Evolutionary conservation across 1,284 basidiomycete species (phyloP), one percentile per base, ranked within the genome.

Genomic region (Chondrostereum purpureum): DNA sequence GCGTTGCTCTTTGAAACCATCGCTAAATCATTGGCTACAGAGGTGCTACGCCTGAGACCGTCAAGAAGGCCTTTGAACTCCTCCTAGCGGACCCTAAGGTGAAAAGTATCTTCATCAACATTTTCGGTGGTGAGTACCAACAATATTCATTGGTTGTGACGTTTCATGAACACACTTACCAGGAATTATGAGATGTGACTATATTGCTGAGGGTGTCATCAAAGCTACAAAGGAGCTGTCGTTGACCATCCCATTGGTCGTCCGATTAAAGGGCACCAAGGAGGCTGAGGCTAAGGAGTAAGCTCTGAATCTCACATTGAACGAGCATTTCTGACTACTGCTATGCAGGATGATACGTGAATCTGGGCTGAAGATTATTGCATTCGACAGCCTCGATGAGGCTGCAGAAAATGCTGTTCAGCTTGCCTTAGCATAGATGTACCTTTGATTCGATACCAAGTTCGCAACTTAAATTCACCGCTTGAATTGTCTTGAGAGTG

Each of bases 31-130:
- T n/a, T n/a, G n/a, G n/a, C n/a, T n/a, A 8, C 59, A 88, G 92
- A 65, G 92, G 95, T 58, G 96, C 96, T 38, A 98, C 94, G 5
- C 93, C 96, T 24, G 91, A 96, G 58, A 96, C 95, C 8, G 96
- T 99, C 57, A 99, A 99, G 78, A 97, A 95, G 69, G 96, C 96
- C 3, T 99, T 99, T 59, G 93, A 98, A 68, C 88, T 99, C 53
- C 77, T 99, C 34, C 74, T 97, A 36, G 72, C 81, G 48, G 92
- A 97, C 58, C 83, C 86, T 52, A 88, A 92, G 61, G 95, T 99
- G 57, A 94, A 94, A 76, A 91, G 90, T 48, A 99, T 99, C 62
- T 98, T 99, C 68, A 96, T 99, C 69, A 99, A 99, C 75, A 93
- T 95, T 65, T 94, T 90, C 57, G 87, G 87, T 55, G 87, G 84